Evolutionary conservation across 1,139 yeast species (phyloP), one percentile per base, ranked within the genome.

Genomic region (Suhomyces coccinellae): DNA sequence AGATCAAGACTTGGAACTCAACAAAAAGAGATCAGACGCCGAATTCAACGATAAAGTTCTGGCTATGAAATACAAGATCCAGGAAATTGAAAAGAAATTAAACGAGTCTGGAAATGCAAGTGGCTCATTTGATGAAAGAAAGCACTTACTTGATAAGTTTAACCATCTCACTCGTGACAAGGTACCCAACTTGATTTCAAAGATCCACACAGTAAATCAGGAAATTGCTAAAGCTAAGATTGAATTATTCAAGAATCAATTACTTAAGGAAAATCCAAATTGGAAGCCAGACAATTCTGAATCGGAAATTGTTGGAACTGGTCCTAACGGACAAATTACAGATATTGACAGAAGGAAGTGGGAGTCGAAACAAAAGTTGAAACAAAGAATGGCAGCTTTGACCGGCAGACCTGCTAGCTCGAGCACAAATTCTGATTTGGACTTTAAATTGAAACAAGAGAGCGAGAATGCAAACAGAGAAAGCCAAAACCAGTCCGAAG

Each of bases 311-410:
- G 73, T 75, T 20, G 97, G 97, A 2, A 81, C 95, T 12, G 97
- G 97, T 1, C 85, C 90, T 31, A 81, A 85, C 57, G 97, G 97
- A 13, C 81, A 82, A 51, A 77, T 89, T 9, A 88, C 97, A 4
- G 96, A 88, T 31, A 68, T 80, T 13, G 97, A 91, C 59, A 77
- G 87, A 48, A 77, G 86, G 48, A 86, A 86, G 57, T 93, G 90
- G 40, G 84, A 80, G 55, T 83, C 88, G 36, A 85, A 87, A 58
- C 93, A 93, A 40, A 67, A 83, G 46, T 72, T 91, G 53, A 84
- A 83, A 52, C 86, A 91, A 36, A 76, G 96, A 52, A 89, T 91
- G 95, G 96, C 96, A 16, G 88, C 93, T 8, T 73, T 93, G 54
- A 90, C 97, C 0, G 98, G 97, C 1, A 82, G 82, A 50, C 30